Evolutionary conservation across 352 stramenopile species (phyloP), one percentile per base, ranked within the genome.

Genomic region (Phytophthora vignae): DNA sequence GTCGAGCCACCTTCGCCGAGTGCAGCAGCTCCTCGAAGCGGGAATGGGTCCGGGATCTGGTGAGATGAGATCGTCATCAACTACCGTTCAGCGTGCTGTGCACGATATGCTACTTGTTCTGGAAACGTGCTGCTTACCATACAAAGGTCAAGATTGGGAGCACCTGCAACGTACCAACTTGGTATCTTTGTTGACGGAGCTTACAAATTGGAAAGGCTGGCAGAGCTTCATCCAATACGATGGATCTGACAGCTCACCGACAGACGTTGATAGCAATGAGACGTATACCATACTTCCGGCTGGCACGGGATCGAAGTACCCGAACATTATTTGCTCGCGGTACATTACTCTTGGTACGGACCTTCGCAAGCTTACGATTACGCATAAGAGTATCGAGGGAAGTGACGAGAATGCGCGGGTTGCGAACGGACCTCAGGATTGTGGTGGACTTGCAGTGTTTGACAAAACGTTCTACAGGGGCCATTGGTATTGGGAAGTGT

Each of bases 401-500:
- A 67, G 40, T 36, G 40, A 69, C 27, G 67, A 65, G 15, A 60
- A 14, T 60, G 21, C 31, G 4, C 10, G 21, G 12, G 61, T 54
- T 17, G 49, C 36, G 8, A 61, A 31, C 21, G 10, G 4, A 61
- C 57, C 44, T 1, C 36, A 54, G 25, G 54, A 61, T 21, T 44
- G 19, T 54, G 82, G 84, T 11, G 88, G 85, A 0, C 72, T 96
- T 55, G 86, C 82, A 3, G 83, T 96, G 3, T 93, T 91, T 56
- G 76, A 94, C 40, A 86, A 90, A 59, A 33, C 60, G 4, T 79
- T 96, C 8, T 77, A 62, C 17, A 81, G 79, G 53, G 90, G 90
- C 1, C 78, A 78, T 48, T 96, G 90, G 90, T 96, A 93, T 71
- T 96, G 88, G 87, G 84, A 96, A 55, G 73, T 95, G 0, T 86